phyloP scores from a whole-genome alignment of 768 basidiomycete species.

The Trichaptum fuscoviolaceum region DNA sequence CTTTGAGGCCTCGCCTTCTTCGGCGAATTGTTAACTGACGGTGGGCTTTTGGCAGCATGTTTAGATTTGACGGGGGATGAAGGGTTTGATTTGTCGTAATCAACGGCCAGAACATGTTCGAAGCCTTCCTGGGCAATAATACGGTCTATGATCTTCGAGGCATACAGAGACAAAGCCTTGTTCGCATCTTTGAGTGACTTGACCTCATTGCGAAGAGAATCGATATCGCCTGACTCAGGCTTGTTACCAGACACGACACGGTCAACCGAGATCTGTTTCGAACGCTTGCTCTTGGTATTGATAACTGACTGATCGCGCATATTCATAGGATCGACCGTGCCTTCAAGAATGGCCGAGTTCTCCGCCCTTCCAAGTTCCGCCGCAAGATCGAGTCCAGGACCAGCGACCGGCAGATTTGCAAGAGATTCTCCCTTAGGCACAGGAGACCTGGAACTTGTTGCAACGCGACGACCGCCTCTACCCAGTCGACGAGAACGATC shows the following conservation, averaged over 20 bases:
- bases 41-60: conserved; percentile 33
- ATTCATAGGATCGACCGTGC: conserved; percentile 37
- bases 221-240: conserved; percentile 51
- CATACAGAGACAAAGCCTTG: conserved; percentile 91
- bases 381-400: conserved; percentile 84
- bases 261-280: neutral
- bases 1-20: conserved; percentile 60
- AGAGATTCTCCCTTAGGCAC: conserved; percentile 69
- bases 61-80: conserved; percentile 23
- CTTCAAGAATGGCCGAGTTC: conserved; percentile 74
- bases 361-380: conserved; percentile 90
- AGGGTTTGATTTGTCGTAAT: conserved; percentile 64
- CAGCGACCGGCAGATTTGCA: conserved; percentile 81
- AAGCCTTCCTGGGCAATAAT: conserved; percentile 96
- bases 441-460: conserved; percentile 35
- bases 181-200: conserved; percentile 93
- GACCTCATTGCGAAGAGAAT: conserved; percentile 78
- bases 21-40: conserved; percentile 21
- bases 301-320: conserved; percentile 42
- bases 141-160: conserved; percentile 96
- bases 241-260: conserved; percentile 30
- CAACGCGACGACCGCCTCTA: conserved; percentile 50
- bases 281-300: conserved; percentile 38
- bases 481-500: conserved; percentile 22
- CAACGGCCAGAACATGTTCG: conserved; percentile 92